phyloP scores from a whole-genome alignment of 768 basidiomycete genomes.

The Suillus occidentalis region DNA sequence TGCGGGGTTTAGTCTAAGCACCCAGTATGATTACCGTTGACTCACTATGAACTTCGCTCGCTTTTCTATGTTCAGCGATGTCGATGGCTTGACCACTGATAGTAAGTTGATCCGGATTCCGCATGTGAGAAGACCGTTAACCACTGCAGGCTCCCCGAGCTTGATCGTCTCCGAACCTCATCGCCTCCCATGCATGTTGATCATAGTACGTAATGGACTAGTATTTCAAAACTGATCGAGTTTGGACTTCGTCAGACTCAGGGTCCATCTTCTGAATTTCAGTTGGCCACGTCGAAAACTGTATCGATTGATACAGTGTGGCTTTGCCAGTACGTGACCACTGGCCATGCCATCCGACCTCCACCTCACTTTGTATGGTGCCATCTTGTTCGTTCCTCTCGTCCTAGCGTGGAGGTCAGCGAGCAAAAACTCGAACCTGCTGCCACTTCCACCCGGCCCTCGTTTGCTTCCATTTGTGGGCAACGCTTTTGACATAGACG shows the following conservation, averaged over 20 bases:
- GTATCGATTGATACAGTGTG: background rate
- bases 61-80: background rate
- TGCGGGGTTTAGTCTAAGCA: background rate
- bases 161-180: too few relatives aligned
- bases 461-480: slow-evolving; percentile 21
- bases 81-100: too few relatives aligned
- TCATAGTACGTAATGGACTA: too few relatives aligned
- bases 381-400: background rate
- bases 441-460: too few relatives aligned
- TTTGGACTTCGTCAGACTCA: too few relatives aligned
- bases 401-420: background rate
- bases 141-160: too few relatives aligned
- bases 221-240: too few relatives aligned
- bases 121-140: too few relatives aligned
- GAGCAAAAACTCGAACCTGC: too few relatives aligned
- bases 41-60: background rate
- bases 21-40: background rate
- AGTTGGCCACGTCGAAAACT: background rate
- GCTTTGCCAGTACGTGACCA: background rate
- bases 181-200: too few relatives aligned
- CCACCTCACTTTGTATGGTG: background rate
- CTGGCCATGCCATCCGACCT: background rate
- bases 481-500: slow-evolving; percentile 9
- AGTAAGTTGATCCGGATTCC: too few relatives aligned
- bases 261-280: background rate